Evolutionary conservation across 768 basidiomycete species (phyloP).

Genomic region (Asterophora parasitica): DNA sequence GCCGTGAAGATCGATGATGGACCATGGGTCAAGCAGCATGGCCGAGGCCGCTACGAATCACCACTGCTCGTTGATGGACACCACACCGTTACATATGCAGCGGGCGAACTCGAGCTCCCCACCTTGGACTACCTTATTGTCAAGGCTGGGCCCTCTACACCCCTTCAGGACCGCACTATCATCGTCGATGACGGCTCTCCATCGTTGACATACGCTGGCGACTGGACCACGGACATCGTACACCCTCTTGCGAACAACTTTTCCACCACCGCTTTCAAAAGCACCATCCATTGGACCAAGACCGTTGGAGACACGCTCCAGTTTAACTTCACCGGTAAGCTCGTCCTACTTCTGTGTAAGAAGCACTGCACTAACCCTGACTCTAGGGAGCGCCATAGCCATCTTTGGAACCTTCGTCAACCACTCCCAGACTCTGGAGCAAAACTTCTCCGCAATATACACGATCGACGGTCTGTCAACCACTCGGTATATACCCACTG

Average conservation of each 20-base stretch:
- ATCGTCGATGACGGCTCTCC: slow-evolving; percentile 33
- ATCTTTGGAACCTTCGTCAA: slow-evolving; percentile 32
- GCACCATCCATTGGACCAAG: slow-evolving; percentile 33
- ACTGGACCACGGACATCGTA: slow-evolving; percentile 26
- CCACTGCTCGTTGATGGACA: slow-evolving; percentile 28
- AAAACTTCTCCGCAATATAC: slow-evolving; percentile 33
- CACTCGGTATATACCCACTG: slow-evolving; percentile 20
- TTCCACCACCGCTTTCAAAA: slow-evolving; percentile 25
- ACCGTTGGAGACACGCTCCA: slow-evolving; percentile 29
- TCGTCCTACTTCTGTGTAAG: background rate
- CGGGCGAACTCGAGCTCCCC: slow-evolving; percentile 23
- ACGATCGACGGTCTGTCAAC: slow-evolving; percentile 30
- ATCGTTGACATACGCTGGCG: slow-evolving; percentile 26
- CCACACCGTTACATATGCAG: slow-evolving; percentile 33
- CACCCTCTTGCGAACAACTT: slow-evolving; percentile 19
- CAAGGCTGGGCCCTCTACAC: slow-evolving; percentile 30
- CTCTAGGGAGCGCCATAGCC: slow-evolving; percentile 31
- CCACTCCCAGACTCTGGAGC: slow-evolving; percentile 16
- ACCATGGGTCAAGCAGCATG: slow-evolving; percentile 25
- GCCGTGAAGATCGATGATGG: slow-evolving; percentile 34
- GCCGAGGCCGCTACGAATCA: slow-evolving; percentile 28
- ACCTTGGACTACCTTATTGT: slow-evolving; percentile 38
- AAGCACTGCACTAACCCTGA: slow-evolving; percentile 6
- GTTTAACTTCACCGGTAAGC: slow-evolving; percentile 33
- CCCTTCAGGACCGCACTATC: slow-evolving; percentile 29